Evolutionary conservation across 176 grass and related monocot species (phyloP).

Genomic region (Carex scoparia): DNA sequence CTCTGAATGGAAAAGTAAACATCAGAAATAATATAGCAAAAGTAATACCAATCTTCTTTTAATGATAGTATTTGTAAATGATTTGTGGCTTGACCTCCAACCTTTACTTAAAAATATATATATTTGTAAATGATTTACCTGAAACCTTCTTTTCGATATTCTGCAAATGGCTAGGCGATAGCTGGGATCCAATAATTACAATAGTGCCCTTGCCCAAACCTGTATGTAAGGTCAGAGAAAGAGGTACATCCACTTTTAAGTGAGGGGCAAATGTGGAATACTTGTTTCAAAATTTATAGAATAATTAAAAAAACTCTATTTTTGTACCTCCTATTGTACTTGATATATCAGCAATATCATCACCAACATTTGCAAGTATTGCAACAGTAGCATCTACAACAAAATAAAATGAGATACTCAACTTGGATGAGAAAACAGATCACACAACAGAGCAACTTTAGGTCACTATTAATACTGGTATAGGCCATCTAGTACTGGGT

Average conservation of each 20-base stretch:
- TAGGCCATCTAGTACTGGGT: not conserved
- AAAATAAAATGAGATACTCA: not conserved
- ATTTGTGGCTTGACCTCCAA: not conserved
- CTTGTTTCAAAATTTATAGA: not conserved
- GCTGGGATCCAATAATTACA: slow-evolving; percentile 48
- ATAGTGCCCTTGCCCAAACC: slow-evolving; percentile 41
- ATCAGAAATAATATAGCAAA: not conserved
- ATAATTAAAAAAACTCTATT: slow-evolving; percentile 26
- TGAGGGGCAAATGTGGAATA: not conserved
- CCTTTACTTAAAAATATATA: too few relatives aligned
- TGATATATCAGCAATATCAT: slow-evolving; percentile 45
- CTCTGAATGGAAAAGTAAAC: slow-evolving; percentile 36
- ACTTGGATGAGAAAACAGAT: not conserved
- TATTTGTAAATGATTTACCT: slow-evolving; percentile 40
- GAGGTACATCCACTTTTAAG: not conserved
- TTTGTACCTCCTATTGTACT: slow-evolving; percentile 42
- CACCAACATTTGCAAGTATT: slow-evolving; percentile 36
- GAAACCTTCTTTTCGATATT: slow-evolving; percentile 49
- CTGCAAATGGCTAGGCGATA: slow-evolving; percentile 44
- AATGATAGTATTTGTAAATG: not conserved
- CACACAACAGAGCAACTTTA: not conserved
- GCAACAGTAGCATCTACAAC: slow-evolving; percentile 46
- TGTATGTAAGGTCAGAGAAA: slow-evolving; percentile 28
- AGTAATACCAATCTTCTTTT: not conserved
- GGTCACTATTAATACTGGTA: not conserved